Percentiles rank a stretch among this genome's conserved stretches.
Conservation (phyloP, 169 alveolate genomes). For the Eimeria brunetti region DNA sequence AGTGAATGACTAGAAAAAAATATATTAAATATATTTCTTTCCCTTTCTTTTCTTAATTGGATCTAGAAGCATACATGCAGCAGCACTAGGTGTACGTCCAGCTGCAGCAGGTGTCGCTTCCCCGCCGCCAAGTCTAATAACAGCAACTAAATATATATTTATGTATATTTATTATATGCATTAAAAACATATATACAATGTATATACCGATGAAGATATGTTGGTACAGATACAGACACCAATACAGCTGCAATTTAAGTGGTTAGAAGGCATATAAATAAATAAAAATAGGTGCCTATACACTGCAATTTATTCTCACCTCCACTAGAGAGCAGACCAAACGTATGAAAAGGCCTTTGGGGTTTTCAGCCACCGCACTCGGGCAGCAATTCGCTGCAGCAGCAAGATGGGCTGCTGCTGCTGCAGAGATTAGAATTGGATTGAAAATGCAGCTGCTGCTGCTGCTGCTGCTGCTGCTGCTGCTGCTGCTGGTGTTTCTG, state of each 20-base stretch:
- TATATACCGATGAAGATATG: too few species aligned
- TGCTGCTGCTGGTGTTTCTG: too few species aligned
- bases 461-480: constrained; percentile 45
- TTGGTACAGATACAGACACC: too few species aligned
- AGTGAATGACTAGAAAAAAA: too few species aligned
- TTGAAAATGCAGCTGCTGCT: background rate
- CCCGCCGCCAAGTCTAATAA: too few species aligned
- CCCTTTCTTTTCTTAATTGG: too few species aligned
- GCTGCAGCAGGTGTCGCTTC: background rate
- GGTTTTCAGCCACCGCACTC: constrained; percentile 37
- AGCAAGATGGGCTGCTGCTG: background rate
- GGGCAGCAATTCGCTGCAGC: constrained; percentile 49
- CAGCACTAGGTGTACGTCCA: background rate
- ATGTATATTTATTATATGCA: too few species aligned
- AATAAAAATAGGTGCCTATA: background rate
- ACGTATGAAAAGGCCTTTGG: background rate
- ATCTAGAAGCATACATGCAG: too few species aligned
- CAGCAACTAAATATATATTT: too few species aligned
- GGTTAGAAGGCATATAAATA: background rate
- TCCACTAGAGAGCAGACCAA: constrained; percentile 61
- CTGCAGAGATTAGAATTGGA: background rate
- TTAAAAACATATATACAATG: too few species aligned
- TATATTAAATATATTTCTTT: too few species aligned
- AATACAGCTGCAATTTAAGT: background rate
- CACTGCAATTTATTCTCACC: background rate